These are phyloP conservation scores for Acacia pycnantha DNA, from an alignment of 331 rosid genomes.

Conservation along the genomic window DNA sequence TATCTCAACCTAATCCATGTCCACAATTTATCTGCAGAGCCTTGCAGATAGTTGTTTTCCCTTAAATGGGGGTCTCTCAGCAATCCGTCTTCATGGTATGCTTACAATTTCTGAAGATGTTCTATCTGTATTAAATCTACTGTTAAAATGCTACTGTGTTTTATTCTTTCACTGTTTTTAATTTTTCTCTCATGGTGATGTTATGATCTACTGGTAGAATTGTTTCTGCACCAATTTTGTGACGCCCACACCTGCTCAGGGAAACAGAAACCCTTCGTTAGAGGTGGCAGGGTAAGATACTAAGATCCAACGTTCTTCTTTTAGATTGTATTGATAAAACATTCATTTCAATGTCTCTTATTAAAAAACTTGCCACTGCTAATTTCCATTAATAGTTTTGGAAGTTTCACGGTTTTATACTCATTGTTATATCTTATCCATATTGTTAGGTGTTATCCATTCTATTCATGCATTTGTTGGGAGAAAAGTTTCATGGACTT, in stretches of 20 bases:
- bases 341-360: background rate
- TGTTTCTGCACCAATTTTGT: constrained; percentile 76
- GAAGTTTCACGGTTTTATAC: constrained; percentile 17
- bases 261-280: constrained; percentile 59
- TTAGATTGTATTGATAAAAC: background rate
- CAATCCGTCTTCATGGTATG: constrained; percentile 64
- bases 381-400: constrained; percentile 3
- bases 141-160: background rate
- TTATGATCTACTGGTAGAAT: constrained; percentile 38
- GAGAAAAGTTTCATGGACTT: background rate
- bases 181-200: constrained; percentile 24
- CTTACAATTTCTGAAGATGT: background rate
- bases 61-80: constrained; percentile 50
- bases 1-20: background rate
- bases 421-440: constrained; percentile 5
- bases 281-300: constrained; percentile 60
- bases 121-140: background rate
- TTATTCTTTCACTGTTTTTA: background rate
- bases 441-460: constrained; percentile 19
- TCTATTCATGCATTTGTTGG: constrained; percentile 16
- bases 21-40: constrained; percentile 39
- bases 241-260: constrained; percentile 67
- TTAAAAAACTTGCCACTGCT: constrained; percentile 24
- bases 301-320: constrained; percentile 10
- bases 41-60: constrained; percentile 69